Evolutionary conservation across 192 early-diverging fungal genomes (phyloP).

Genomic region (Gigaspora rosea): DNA sequence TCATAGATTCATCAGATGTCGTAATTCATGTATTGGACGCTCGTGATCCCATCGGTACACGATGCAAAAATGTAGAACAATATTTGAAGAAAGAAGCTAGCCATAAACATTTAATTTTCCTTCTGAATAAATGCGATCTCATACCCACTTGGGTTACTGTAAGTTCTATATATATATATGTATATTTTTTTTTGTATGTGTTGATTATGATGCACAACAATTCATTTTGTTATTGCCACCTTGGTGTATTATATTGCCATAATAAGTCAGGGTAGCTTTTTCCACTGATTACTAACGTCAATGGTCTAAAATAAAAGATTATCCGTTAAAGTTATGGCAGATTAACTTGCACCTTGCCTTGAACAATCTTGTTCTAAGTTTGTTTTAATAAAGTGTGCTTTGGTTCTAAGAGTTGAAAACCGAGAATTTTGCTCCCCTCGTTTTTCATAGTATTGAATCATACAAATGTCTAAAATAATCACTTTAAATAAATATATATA

Average conservation of each 20-base stretch:
- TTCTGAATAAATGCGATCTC: constrained; percentile 98
- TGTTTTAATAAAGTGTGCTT: constrained; percentile 21
- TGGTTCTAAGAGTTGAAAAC: constrained; percentile 28
- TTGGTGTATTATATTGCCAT: constrained; percentile 7
- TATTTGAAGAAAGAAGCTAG: constrained; percentile 89
- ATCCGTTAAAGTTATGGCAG: constrained; percentile 62
- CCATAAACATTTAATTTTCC: constrained; percentile 95
- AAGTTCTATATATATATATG: constrained; percentile 35
- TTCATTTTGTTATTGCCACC: background rate
- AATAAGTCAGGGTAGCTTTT: constrained; percentile 52
- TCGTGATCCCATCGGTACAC: constrained; percentile 95
- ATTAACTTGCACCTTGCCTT: constrained; percentile 41
- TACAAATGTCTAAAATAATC: constrained; percentile 1
- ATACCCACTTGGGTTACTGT: constrained; percentile 99
- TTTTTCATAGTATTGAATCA: constrained; percentile 33
- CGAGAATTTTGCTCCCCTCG: constrained; percentile 2
- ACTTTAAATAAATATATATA: constrained; percentile 26
- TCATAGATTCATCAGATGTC: constrained; percentile 94
- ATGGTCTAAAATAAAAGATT: constrained; percentile 10
- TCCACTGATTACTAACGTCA: background rate
- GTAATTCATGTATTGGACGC: constrained; percentile 97
- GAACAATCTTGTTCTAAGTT: constrained; percentile 55
- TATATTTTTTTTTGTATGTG: constrained; percentile 14
- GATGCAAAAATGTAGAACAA: constrained; percentile 90
- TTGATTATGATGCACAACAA: background rate